phyloP scores from a whole-genome alignment of 2,329 filamentous ascomycete species.

The Nemania sp. region DNA sequence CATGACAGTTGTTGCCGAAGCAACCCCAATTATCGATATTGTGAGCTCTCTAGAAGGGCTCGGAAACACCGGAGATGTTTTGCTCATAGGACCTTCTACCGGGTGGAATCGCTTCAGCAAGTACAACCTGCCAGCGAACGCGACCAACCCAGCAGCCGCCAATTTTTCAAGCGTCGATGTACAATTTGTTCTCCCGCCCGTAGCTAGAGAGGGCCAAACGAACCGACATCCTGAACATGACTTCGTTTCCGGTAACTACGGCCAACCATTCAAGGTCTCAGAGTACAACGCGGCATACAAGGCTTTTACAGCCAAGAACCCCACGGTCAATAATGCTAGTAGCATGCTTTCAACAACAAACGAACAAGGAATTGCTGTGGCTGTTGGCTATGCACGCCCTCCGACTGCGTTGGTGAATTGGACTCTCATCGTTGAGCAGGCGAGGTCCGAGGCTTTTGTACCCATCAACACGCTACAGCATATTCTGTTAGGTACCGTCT shows the following conservation, averaged over 20 bases:
- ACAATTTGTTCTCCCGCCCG: constrained; percentile 72
- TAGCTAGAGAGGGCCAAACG: constrained; percentile 52
- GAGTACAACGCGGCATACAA: constrained; percentile 72
- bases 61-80: constrained; percentile 74
- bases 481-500: constrained; percentile 86
- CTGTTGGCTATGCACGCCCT: constrained; percentile 83
- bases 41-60: constrained; percentile 75
- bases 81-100: constrained; percentile 76
- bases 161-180: constrained; percentile 61
- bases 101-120: constrained; percentile 73
- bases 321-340: constrained; percentile 73
- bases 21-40: constrained; percentile 71
- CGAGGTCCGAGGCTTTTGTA: constrained; percentile 77
- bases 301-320: constrained; percentile 66
- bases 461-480: constrained; percentile 81
- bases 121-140: constrained; percentile 60
- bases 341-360: constrained; percentile 77
- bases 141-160: constrained; percentile 53
- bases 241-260: constrained; percentile 56
- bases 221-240: constrained; percentile 64
- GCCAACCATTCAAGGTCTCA: constrained; percentile 67
- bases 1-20: constrained; percentile 82
- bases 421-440: constrained; percentile 84
- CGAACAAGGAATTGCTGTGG: constrained; percentile 76
- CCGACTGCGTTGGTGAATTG: constrained; percentile 79